phyloP scores from a whole-genome alignment of 345 rosid species.

The Acer campestre region DNA sequence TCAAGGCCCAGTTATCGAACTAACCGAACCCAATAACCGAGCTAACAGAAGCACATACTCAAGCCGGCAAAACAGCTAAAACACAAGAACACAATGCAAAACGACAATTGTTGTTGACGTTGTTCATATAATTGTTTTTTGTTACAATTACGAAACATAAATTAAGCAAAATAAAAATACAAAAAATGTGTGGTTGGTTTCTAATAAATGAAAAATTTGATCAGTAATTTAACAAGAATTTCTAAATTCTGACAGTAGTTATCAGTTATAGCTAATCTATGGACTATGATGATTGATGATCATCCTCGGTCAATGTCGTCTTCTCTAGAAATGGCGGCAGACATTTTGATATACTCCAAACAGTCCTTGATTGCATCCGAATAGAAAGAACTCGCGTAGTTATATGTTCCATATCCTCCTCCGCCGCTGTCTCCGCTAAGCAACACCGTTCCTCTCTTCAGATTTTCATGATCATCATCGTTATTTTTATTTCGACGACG shows the following conservation, averaged over 20 bases:
- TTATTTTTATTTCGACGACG: not conserved
- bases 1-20: no score
- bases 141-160: no score
- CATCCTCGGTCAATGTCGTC: not conserved
- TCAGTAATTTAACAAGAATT: no score
- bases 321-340: not conserved
- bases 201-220: not conserved
- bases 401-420: not conserved
- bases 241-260: no score
- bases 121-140: no score
- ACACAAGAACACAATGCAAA: not conserved
- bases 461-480: not conserved
- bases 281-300: no score
- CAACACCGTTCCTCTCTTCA: not conserved
- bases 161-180: no score
- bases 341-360: slow-evolving; percentile 25
- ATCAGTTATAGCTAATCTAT: no score
- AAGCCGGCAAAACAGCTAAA: not conserved
- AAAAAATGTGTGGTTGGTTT: no score
- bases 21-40: no score
- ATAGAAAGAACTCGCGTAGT: slow-evolving; percentile 7
- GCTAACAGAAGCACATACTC: no score
- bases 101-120: no score
- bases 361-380: slow-evolving; percentile 31
- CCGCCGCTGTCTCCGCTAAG: not conserved